A percentile compares a stretch with the other conserved stretches of the same genome.
These are phyloP conservation scores for Russula brevipes DNA, from an alignment of 768 basidiomycete species.

Conservation along the genomic window DNA sequence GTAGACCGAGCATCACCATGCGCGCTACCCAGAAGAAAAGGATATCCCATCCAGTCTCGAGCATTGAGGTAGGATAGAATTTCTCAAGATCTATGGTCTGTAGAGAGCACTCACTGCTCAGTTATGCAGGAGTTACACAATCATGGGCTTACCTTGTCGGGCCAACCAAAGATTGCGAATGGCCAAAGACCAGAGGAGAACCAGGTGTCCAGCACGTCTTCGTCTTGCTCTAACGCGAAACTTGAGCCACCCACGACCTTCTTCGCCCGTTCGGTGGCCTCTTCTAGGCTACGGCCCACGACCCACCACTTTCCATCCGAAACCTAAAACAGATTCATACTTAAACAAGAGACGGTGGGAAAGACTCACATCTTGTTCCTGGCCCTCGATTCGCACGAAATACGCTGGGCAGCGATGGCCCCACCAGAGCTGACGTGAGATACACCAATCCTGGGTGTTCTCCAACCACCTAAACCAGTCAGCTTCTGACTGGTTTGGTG, in stretches of 20 bases:
- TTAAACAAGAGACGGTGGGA: not conserved
- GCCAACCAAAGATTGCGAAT: constrained; percentile 97
- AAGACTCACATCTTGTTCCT: constrained; percentile 53
- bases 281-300: constrained; percentile 70
- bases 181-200: constrained; percentile 98
- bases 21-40: constrained; percentile 99
- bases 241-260: constrained; percentile 57
- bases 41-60: constrained; percentile 99
- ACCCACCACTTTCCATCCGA: constrained; percentile 85
- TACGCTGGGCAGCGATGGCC: constrained; percentile 96
- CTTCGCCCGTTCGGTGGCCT: constrained; percentile 74
- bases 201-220: constrained; percentile 98
- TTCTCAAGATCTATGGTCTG: constrained; percentile 71
- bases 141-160: constrained; percentile 57
- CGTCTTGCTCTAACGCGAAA: constrained; percentile 86
- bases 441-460: constrained; percentile 97
- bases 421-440: constrained; percentile 99
- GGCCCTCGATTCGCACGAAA: constrained; percentile 79
- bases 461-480: constrained; percentile 98
- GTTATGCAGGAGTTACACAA: not conserved
- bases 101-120: constrained; percentile 12
- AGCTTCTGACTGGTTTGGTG: constrained; percentile 79
- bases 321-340: constrained; percentile 36
- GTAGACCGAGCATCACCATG: constrained; percentile 90
- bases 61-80: constrained; percentile 83